Base-by-base conservation (phyloP, 306 rosid genomes). In the Arachis stenosperma region DNA sequence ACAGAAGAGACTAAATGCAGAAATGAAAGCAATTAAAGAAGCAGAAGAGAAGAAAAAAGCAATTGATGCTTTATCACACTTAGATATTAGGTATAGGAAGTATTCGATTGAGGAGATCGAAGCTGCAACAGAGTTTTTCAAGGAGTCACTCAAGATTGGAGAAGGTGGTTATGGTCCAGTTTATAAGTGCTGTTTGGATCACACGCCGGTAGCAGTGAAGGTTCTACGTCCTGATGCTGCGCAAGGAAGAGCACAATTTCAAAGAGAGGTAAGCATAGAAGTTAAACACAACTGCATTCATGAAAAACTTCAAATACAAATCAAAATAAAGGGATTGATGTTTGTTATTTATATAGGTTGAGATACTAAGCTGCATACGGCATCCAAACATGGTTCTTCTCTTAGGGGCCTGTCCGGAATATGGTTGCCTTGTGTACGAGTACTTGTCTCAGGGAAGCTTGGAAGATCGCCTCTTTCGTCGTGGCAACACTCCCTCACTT, bases 341-440 rank as follows among this genome's bases (percentile, higher is more conserved):
- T 73, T 17, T 59, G 29, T 55, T 57, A 13, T 56, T 74, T 58
- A 44, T 40, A 41, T 84, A 93, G 98, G 90, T 93, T 82, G 97
- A 93, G 83, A 92, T 93, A 61, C 76, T 93, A 11, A 89, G 97
- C 84, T 85, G 91, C 80, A 93, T 93, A 73, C 78, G 98, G 55
- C 98, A 93, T 84, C 98, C 98, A 7, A 88, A 93, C 92, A 93
- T 93, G 97, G 98, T 93, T 64, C 97, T 93, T 48, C 98, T 93
- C 50, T 84, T 93, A 2, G 98, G 98, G 68, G 98, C 98, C 52
- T 93, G 98, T 73, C 98, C 98, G 1, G 98, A 93, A 68, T 90
- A 90, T 5, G 98, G 98, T 1, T 93, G 98, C 78, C 81, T 93
- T 29, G 98, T 91, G 8, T 93, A 93, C 1, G 98, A 93, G 87